Base-by-base conservation (phyloP, 345 rosid species). In the Carallia pectinifolia region DNA sequence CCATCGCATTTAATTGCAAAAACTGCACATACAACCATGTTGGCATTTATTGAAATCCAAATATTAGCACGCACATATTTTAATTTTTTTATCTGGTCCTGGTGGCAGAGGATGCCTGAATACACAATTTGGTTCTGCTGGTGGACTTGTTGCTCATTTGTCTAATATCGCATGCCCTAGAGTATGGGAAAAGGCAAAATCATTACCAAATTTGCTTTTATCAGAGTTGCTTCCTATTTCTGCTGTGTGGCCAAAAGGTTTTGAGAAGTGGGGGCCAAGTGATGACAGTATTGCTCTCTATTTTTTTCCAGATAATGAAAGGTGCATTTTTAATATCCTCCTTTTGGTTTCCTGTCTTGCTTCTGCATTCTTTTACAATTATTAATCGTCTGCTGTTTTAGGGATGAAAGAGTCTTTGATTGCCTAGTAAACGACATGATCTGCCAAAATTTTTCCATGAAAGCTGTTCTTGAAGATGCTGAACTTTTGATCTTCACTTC, bases 401-500 rank as follows among this genome's bases (percentile, higher is more conserved):
- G 97, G 64, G 80, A 74, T 34, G 84, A 65, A 63, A 82, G 69
- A 55, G 72, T 54, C 66, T 89, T 80, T 66, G 73, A 82, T 54
- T 39, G 66, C 37, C 83, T 93, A 53, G 71, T 89, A 10, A 29
- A 71, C 50, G 84, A 80, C 64, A 88, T 93, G 89, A 84, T 84
- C 54, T 18, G 47, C 56, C 59, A 58, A 6, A 87, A 87, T 70
- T 77, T 71, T 60, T 93, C 84, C 61, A 76, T 93, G 82, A 88
- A 75, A 85, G 72, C 76, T 12, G 59, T 74, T 36, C 69, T 87
- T 72, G 59, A 85, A 69, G 75, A 83, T 68, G 92, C 83, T 6
- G 97, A 89, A 61, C 86, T 90, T 68, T 70, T 93, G 54, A 76
- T 93, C 39, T 93, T 84, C 80, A 69, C 90, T 47, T 90, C 98